A percentile compares a stretch with the other conserved stretches of the same genome.
Evolutionary conservation across 139 green algal species (phyloP).

Genomic region (Tetraselmis chui): DNA sequence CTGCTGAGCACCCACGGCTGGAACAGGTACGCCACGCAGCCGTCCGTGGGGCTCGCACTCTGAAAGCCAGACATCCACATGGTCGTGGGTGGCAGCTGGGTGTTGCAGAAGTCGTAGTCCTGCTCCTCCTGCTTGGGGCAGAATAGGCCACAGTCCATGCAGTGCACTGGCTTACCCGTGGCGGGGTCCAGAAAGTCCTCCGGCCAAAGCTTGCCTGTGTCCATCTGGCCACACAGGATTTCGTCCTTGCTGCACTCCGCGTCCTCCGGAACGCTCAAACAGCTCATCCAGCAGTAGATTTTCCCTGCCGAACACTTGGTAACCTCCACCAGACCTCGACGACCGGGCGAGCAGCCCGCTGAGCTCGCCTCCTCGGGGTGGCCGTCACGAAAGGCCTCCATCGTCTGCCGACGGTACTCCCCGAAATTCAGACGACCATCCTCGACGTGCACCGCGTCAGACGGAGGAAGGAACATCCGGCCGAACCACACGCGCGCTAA

Average conservation of each 20-base stretch:
- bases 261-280: not conserved
- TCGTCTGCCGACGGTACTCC: slow-evolving; percentile 23
- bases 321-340: slow-evolving; percentile 14
- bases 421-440: slow-evolving; percentile 7
- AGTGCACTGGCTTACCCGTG: slow-evolving; percentile 5
- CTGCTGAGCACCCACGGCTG: slow-evolving; percentile 20
- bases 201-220: slow-evolving; percentile 14
- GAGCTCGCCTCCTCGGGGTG: not conserved
- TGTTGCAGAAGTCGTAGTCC: slow-evolving; percentile 30
- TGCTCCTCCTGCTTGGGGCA: too few species aligned
- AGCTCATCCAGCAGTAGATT: slow-evolving; percentile 31
- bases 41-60: not conserved
- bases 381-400: too few species aligned
- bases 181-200: slow-evolving; percentile 9
- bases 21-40: slow-evolving; percentile 29
- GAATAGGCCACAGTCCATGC: slow-evolving; percentile 9
- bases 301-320: slow-evolving; percentile 9
- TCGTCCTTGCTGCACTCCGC: slow-evolving; percentile 2
- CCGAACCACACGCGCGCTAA: slow-evolving; percentile 22
- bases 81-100: slow-evolving; percentile 11
- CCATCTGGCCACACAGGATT: not conserved
- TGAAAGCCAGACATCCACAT: slow-evolving; percentile 37
- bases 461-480: slow-evolving; percentile 22
- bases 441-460: not conserved
- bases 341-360: slow-evolving; percentile 9